A percentile compares a stretch with the other conserved stretches of the same genome.
These are phyloP conservation scores for Platanthera zijinensis DNA, from an alignment of 106 monocot species.

Conservation along the genomic window DNA sequence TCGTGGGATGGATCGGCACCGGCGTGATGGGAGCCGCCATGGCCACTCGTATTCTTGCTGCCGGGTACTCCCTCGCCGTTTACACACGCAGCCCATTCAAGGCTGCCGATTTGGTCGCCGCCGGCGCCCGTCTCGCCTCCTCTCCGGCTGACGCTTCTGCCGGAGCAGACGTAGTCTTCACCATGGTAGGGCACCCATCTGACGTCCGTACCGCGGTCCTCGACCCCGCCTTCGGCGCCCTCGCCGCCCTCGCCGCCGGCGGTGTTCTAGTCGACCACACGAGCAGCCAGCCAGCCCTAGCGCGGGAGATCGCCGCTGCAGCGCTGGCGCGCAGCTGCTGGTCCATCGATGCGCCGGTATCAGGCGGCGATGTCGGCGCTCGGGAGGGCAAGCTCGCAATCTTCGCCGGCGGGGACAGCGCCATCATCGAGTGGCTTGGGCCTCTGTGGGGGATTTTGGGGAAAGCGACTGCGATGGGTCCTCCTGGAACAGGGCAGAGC, in stretches of 20 bases:
- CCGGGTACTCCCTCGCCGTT: conserved; percentile 29
- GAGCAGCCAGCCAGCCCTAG: conserved; percentile 19
- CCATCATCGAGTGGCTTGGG: conserved; percentile 17
- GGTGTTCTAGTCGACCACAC: conserved; percentile 20
- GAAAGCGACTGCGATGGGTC: conserved; percentile 22
- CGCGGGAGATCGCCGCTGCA: conserved; percentile 9
- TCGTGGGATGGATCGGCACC: conserved; percentile 15
- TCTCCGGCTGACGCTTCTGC: conserved; percentile 22
- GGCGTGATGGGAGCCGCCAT: conserved; percentile 40
- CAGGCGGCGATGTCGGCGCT: conserved; percentile 40
- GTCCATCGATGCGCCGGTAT: conserved; percentile 43
- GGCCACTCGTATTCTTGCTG: conserved; percentile 24
- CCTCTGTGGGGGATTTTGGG: conserved; percentile 27
- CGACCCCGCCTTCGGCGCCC: conserved; percentile 10
- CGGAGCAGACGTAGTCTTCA: conserved; percentile 36
- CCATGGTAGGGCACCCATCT: conserved; percentile 33
- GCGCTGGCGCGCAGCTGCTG: conserved; percentile 17
- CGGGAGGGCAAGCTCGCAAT: conserved; percentile 32
- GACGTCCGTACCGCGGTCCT: conserved; percentile 34
- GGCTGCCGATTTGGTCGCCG: conserved; percentile 1
- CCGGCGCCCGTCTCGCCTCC: conserved; percentile 24
- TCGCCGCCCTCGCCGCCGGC: conserved; percentile 7
- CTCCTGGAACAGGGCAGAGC: conserved; percentile 44
- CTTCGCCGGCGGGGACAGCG: conserved; percentile 33
- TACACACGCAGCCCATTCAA: conserved; percentile 28